Percentiles rank a stretch among this genome's conserved stretches.
Evolutionary conservation across 768 basidiomycete genomes (phyloP).

Genomic region (Lactarius trivialis): DNA sequence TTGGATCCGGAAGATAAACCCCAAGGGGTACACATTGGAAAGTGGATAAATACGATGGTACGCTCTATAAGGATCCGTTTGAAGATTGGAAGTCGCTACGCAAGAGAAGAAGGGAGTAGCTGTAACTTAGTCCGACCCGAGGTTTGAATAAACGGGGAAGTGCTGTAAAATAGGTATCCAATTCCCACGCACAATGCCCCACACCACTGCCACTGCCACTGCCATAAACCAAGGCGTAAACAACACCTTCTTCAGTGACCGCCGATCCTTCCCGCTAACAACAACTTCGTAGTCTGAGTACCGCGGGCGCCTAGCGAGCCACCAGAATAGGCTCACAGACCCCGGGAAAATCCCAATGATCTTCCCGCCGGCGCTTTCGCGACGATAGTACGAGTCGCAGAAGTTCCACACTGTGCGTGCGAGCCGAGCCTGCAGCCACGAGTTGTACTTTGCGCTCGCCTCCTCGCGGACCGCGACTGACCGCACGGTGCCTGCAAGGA

Average conservation of each 20-base stretch:
- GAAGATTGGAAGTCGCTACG: slow-evolving; percentile 10
- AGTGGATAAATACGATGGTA: slow-evolving; percentile 13
- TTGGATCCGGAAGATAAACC: slow-evolving; percentile 32
- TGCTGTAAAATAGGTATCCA: not conserved
- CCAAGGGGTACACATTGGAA: slow-evolving; percentile 10
- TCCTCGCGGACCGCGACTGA: slow-evolving; percentile 45
- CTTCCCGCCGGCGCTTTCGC: slow-evolving; percentile 35
- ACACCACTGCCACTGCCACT: not conserved
- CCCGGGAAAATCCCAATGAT: slow-evolving; percentile 51
- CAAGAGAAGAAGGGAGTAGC: not conserved
- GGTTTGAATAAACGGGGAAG: too few species aligned
- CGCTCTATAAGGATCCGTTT: not conserved
- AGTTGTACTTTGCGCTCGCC: slow-evolving; percentile 45
- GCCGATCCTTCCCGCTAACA: slow-evolving; percentile 33
- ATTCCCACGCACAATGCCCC: not conserved
- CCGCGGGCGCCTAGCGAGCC: slow-evolving; percentile 37
- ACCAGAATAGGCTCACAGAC: slow-evolving; percentile 45
- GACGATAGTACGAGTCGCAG: slow-evolving; percentile 50
- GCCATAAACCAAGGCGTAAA: too few species aligned
- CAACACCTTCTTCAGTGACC: too few species aligned
- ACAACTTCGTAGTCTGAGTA: slow-evolving; percentile 41
- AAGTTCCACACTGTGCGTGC: slow-evolving; percentile 45
- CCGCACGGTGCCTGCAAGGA: slow-evolving; percentile 42
- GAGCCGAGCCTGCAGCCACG: slow-evolving; percentile 44
- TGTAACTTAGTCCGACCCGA: too few species aligned